Percentiles rank a stretch among this genome's conserved stretches.
Evolutionary conservation across 257 asterid species (phyloP).

Genomic region (Solanum commersonii): DNA sequence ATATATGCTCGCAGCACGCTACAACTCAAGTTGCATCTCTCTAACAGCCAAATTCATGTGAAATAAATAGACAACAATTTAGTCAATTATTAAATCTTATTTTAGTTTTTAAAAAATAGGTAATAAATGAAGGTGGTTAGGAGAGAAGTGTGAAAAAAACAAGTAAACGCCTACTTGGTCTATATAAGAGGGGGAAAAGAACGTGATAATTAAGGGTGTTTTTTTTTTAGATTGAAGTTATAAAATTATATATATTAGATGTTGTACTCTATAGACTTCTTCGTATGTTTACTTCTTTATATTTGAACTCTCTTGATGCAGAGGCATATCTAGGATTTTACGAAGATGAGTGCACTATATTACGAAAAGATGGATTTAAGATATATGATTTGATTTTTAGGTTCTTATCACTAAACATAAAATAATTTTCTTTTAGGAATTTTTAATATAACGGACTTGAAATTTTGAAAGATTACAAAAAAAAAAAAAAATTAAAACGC

Average conservation of each 20-base stretch:
- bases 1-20: neutral
- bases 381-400: too few species aligned
- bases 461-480: too few species aligned
- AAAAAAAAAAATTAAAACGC: too few species aligned
- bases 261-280: too few species aligned
- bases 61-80: neutral
- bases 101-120: neutral
- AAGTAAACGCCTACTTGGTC: neutral
- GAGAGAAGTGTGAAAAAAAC: neutral
- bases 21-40: neutral
- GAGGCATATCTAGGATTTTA: too few species aligned
- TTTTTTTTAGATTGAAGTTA: neutral
- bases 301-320: too few species aligned
- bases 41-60: neutral
- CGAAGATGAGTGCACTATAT: neutral
- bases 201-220: neutral
- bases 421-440: neutral
- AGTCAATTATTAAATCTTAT: neutral
- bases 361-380: too few species aligned
- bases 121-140: neutral
- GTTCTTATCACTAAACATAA: neutral
- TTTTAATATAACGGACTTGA: too few species aligned
- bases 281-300: too few species aligned
- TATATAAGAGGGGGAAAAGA: neutral
- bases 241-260: too few species aligned